Evolutionary conservation across 805 yeast species (phyloP).

Genomic region (Ogataea nonfermentans): DNA sequence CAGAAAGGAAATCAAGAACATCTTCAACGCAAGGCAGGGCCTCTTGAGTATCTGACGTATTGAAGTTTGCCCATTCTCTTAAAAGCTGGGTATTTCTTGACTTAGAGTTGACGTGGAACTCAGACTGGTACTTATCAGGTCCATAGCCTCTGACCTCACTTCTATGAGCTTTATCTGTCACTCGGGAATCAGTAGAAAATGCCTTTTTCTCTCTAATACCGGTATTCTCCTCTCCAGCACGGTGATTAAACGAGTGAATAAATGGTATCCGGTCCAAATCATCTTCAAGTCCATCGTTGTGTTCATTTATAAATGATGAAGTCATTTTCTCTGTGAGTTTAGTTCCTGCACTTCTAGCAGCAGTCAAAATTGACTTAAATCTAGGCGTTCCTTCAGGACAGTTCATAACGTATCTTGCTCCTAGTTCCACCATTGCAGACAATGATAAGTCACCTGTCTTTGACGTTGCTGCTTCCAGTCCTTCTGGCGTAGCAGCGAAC

Average conservation of each 20-base stretch:
- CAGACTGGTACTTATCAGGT: slow-evolving; percentile 55
- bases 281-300: slow-evolving; percentile 23
- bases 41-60: slow-evolving; percentile 29
- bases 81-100: slow-evolving; percentile 55
- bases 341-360: slow-evolving; percentile 12
- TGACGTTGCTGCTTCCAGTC: slow-evolving; percentile 45
- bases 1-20: slow-evolving; percentile 53
- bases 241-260: slow-evolving; percentile 68
- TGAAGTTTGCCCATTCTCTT: slow-evolving; percentile 51
- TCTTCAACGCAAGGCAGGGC: slow-evolving; percentile 52
- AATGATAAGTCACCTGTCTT: slow-evolving; percentile 31
- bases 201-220: slow-evolving; percentile 85
- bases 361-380: slow-evolving; percentile 19
- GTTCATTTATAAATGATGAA: slow-evolving; percentile 21
- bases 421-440: slow-evolving; percentile 75
- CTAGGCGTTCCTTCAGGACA: slow-evolving; percentile 33
- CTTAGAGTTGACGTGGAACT: slow-evolving; percentile 47
- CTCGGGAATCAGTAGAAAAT: slow-evolving; percentile 77
- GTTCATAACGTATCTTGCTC: slow-evolving; percentile 63
- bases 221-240: slow-evolving; percentile 83
- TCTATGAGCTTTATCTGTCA: slow-evolving; percentile 61
- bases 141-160: slow-evolving; percentile 80
- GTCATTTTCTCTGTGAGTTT: slow-evolving; percentile 23
- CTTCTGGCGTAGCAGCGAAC: slow-evolving; percentile 42
- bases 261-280: slow-evolving; percentile 29